Percentiles rank a stretch among this genome's conserved stretches.
Conservation (phyloP, 345 rosid genomes). For the Moringa oleifera region DNA sequence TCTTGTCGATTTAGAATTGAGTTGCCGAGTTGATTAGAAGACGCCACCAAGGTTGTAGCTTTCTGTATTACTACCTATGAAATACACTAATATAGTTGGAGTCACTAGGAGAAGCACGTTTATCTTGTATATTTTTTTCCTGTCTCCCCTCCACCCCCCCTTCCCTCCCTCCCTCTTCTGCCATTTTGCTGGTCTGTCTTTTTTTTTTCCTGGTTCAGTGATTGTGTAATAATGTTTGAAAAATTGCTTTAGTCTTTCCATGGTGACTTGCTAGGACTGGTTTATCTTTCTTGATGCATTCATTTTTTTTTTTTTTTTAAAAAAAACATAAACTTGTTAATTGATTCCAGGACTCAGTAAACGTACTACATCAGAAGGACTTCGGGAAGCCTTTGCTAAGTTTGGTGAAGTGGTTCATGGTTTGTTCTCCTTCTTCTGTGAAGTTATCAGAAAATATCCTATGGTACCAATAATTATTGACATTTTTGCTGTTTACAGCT, state of each 20-base stretch:
- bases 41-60: no score
- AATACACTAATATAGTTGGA: no score
- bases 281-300: neutral
- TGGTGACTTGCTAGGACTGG: neutral
- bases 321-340: no score
- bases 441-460: neutral
- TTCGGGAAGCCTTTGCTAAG: slow-evolving; percentile 59
- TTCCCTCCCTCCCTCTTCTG: neutral
- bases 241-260: neutral
- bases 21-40: no score
- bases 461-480: slow-evolving; percentile 1
- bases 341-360: slow-evolving; percentile 70
- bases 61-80: no score
- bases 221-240: neutral
- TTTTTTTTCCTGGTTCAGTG: neutral
- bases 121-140: no score
- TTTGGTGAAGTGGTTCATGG: slow-evolving; percentile 85
- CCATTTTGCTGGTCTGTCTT: no score
- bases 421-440: slow-evolving; percentile 20
- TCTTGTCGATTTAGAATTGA: no score
- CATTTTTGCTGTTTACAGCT: slow-evolving; percentile 35
- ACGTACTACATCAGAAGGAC: slow-evolving; percentile 66
- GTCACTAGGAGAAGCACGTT: no score
- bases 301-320: no score
- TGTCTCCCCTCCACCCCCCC: neutral